These are phyloP conservation scores for Anisodus tanguticus DNA, from an alignment of 257 asterid genomes.

Conservation along the genomic window DNA sequence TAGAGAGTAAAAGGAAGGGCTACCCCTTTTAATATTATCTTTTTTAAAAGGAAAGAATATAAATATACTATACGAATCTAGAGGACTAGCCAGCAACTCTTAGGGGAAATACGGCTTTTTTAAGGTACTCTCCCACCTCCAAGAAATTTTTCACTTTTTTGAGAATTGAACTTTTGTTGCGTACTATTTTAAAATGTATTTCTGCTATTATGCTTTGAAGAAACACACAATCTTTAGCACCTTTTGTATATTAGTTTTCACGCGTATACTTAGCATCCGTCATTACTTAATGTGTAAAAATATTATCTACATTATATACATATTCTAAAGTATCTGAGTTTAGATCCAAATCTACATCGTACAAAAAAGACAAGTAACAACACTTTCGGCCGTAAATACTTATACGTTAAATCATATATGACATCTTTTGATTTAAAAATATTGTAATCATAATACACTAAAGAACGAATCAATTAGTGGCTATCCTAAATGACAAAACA, in stretches of 20 bases:
- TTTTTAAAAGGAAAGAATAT: neutral
- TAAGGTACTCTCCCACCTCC: neutral
- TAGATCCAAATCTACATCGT: too few species aligned
- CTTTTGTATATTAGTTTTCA: neutral
- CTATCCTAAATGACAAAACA: too few species aligned
- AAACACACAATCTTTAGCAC: neutral
- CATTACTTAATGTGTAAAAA: too few species aligned
- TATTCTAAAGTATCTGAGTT: too few species aligned
- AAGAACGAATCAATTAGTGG: too few species aligned
- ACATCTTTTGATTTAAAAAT: too few species aligned
- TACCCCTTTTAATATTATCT: neutral
- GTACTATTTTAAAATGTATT: neutral
- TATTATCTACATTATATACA: too few species aligned
- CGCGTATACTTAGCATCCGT: too few species aligned
- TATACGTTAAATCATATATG: too few species aligned
- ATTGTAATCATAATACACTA: too few species aligned
- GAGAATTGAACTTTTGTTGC: neutral
- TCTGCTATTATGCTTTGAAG: neutral
- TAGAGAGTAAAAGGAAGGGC: slow-evolving; percentile 7
- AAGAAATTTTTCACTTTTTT: neutral
- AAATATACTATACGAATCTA: neutral
- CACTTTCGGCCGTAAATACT: too few species aligned
- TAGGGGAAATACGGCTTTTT: neutral
- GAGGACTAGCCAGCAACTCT: neutral
- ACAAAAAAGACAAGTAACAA: too few species aligned